Conservation (phyloP, 1,139 yeast genomes). For the Suhomyces terraborum region DNA sequence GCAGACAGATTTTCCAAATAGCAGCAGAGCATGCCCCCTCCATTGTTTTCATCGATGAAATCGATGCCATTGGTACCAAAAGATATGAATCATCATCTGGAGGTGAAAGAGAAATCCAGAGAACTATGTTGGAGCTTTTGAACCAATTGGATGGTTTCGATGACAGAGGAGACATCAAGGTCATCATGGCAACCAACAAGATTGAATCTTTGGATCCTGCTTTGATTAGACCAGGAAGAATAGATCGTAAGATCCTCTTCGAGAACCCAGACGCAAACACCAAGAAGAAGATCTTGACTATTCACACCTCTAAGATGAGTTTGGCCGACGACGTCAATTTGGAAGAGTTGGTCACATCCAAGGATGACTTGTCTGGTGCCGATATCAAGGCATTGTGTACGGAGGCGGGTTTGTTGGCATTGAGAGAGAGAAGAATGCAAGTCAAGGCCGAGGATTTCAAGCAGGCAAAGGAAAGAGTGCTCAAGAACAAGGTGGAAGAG, state of each 20-base stretch:
- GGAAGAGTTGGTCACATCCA: slow-evolving; percentile 86
- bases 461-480: slow-evolving; percentile 92
- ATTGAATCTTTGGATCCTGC: slow-evolving; percentile 97
- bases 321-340: slow-evolving; percentile 83
- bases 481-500: slow-evolving; percentile 97
- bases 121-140: slow-evolving; percentile 96
- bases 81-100: slow-evolving; percentile 96
- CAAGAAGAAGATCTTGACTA: slow-evolving; percentile 87
- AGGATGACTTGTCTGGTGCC: slow-evolving; percentile 97
- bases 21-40: slow-evolving; percentile 98
- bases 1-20: slow-evolving; percentile 92
- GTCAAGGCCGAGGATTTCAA: slow-evolving; percentile 94
- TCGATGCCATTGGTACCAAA: slow-evolving; percentile 98
- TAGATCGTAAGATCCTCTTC: slow-evolving; percentile 94
- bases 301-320: slow-evolving; percentile 95
- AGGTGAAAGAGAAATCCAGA: slow-evolving; percentile 96
- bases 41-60: slow-evolving; percentile 97
- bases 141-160: slow-evolving; percentile 98
- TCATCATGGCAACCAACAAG: slow-evolving; percentile 97
- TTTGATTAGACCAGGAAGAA: slow-evolving; percentile 96
- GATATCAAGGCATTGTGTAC: slow-evolving; percentile 98
- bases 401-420: slow-evolving; percentile 93
- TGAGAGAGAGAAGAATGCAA: slow-evolving; percentile 98
- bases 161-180: slow-evolving; percentile 97
- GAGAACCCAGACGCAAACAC: slow-evolving; percentile 95